Conservation (phyloP, 176 grass and related monocot species). For the Aegilops tauschii region DNA sequence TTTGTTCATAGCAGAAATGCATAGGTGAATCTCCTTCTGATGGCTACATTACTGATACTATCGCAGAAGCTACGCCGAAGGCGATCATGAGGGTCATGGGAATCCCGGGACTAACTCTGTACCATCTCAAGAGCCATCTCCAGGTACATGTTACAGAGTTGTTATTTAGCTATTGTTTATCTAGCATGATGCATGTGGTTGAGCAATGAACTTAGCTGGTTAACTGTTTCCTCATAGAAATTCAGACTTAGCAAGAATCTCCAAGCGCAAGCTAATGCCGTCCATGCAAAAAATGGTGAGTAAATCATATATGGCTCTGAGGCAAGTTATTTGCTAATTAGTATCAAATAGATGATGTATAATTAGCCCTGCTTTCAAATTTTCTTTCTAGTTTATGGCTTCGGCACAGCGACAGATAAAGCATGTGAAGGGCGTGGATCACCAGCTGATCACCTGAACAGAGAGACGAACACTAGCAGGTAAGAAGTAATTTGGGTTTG, state of each 20-base stretch:
- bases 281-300: conserved; percentile 56
- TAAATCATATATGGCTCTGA: neutral
- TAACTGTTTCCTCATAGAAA: conserved; percentile 51
- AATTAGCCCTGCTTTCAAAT: conserved; percentile 19
- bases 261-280: conserved; percentile 53
- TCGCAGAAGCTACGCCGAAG: conserved; percentile 90
- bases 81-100: conserved; percentile 92
- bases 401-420: conserved; percentile 35
- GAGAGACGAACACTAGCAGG: conserved; percentile 52
- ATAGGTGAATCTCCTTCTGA: conserved; percentile 4
- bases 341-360: neutral
- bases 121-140: conserved; percentile 98
- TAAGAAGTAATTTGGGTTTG: conserved; percentile 29
- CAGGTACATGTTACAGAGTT: conserved; percentile 34
- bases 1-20: neutral
- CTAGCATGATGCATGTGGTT: conserved; percentile 26
- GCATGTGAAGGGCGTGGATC: conserved; percentile 49
- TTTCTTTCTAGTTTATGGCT: conserved; percentile 35
- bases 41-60: neutral
- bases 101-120: conserved; percentile 84
- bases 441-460: conserved; percentile 34
- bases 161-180: conserved; percentile 12
- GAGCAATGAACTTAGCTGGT: conserved; percentile 18
- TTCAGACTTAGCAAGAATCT: conserved; percentile 87
- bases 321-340: neutral